phyloP scores from a whole-genome alignment of 768 basidiomycete genomes.

The Mrakia frigida region DNA sequence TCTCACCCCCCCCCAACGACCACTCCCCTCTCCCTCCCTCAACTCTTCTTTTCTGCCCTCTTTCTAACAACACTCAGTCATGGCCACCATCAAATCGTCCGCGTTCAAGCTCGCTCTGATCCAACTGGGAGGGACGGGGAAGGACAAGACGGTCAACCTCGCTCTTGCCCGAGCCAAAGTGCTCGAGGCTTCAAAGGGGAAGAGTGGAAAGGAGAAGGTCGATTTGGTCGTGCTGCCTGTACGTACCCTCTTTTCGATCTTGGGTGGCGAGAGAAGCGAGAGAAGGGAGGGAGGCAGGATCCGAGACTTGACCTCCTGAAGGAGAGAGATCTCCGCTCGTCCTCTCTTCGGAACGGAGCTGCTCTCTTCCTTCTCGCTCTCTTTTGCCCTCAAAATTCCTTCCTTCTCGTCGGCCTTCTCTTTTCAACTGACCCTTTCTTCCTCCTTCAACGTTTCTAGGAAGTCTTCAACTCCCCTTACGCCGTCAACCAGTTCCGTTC shows the following conservation, averaged over 20 bases:
- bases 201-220: conserved; percentile 52
- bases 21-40: neutral
- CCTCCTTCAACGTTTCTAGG: conserved; percentile 32
- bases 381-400: neutral
- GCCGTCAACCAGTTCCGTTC: conserved; percentile 62
- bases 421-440: neutral
- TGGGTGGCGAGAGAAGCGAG: neutral
- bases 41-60: too few species aligned
- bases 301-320: neutral
- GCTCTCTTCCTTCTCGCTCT: neutral
- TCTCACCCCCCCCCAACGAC: neutral
- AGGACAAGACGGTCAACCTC: conserved; percentile 70
- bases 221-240: conserved; percentile 81
- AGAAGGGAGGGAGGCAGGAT: neutral
- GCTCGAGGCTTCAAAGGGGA: conserved; percentile 56
- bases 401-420: neutral
- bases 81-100: conserved; percentile 32
- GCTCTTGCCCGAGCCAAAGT: conserved; percentile 76
- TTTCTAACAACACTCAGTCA: neutral
- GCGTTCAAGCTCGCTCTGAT: conserved; percentile 62
- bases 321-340: neutral
- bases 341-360: neutral
- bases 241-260: conserved; percentile 38
- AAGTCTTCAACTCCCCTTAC: conserved; percentile 50
- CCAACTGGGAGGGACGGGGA: conserved; percentile 71